Evolutionary conservation across 1,284 basidiomycete species (phyloP), one percentile per base, ranked within the genome.

Genomic region (Pyrrhoderma lamaoense): DNA sequence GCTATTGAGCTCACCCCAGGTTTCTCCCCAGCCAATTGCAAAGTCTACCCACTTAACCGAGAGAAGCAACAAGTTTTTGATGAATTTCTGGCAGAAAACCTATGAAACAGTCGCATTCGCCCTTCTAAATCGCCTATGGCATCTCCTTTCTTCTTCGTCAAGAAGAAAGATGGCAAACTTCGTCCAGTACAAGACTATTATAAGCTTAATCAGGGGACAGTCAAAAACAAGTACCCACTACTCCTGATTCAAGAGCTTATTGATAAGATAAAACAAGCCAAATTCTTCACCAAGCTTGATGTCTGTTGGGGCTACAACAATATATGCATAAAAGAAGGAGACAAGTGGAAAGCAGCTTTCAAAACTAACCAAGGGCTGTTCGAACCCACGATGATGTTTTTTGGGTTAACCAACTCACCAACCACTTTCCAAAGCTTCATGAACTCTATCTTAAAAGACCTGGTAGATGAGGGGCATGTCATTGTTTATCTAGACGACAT

Each of bases 101-200:
- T n/a, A n/a, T n/a, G n/a, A n/a, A n/a, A n/a, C n/a, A n/a, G n/a
- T n/a, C n/a, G n/a, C n/a, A n/a, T n/a, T n/a, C 59, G 64, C 0
- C 57, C 52, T n/a, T 71, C 69, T 0, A 66, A 59, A 4, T 69
- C 67, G 3, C 60, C 67, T 3, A 61, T 62, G n/a, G 67, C 60
- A 0, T 58, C 72, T 0, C 71, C 71, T 0, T 59, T 77, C 37
- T 63, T 79, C 0, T 78, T 77, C 52, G 65, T 73, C 25, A 64
- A 65, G 45, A 76, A 76, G 58, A 76, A 76, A 58, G 68, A 71
- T 54, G 68, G 72, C 3, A 49, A 55, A 0, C 56, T 70, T 0
- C 58, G 67, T 0, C 62, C 72, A 0, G 70, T 70, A 48, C 64
- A 73, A 1, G 70, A 78, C 53, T 78, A 72, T 57, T 58, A 67